phyloP scores from a whole-genome alignment of 2,329 filamentous ascomycete species.

The Aureobasidium sp. region DNA sequence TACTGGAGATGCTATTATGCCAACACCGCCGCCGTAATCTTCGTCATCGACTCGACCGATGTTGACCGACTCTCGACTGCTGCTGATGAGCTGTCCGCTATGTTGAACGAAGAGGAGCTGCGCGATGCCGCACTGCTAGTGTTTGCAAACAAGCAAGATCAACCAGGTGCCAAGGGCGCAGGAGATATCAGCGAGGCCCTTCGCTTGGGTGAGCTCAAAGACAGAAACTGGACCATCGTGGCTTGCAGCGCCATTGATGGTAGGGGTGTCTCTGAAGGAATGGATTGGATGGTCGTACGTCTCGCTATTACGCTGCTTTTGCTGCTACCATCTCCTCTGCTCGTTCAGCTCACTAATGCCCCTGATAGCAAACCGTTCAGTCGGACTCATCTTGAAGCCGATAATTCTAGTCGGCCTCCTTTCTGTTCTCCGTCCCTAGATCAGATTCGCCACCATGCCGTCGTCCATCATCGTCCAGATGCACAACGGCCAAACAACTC shows the following conservation, averaged over 20 bases:
- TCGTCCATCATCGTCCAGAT: too few species aligned
- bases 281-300: constrained; percentile 95
- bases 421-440: too few species aligned
- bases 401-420: too few species aligned
- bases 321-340: neutral
- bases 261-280: constrained; percentile 88
- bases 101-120: constrained; percentile 96
- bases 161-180: constrained; percentile 91
- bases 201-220: constrained; percentile 80
- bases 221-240: constrained; percentile 98
- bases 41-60: constrained; percentile 97
- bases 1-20: constrained; percentile 99
- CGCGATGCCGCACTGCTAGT: constrained; percentile 87
- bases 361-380: constrained; percentile 7
- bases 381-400: neutral
- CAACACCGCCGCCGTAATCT: constrained; percentile 96
- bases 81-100: constrained; percentile 83
- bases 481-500: too few species aligned
- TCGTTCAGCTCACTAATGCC: neutral
- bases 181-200: constrained; percentile 94
- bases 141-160: constrained; percentile 98
- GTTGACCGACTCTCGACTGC: constrained; percentile 91
- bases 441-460: neutral
- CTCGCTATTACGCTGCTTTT: neutral
- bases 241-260: constrained; percentile 95